Conservation (phyloP, 2,329 filamentous ascomycete species). For the Tolypocladium pustulatum region DNA sequence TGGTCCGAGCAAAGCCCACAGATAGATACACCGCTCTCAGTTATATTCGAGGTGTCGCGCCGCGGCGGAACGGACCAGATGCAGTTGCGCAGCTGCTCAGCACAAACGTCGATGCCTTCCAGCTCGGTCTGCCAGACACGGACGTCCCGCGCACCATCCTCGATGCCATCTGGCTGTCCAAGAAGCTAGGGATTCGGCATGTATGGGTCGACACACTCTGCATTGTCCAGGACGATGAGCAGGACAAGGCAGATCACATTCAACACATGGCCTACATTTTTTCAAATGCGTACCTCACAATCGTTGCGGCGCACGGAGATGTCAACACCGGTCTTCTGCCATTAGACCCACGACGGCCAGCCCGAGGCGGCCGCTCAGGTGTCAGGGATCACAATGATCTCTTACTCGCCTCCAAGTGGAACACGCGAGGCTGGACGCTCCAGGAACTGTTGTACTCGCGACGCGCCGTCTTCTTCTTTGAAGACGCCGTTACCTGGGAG, state of each 20-base stretch:
- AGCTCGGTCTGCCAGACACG: slow-evolving; percentile 23
- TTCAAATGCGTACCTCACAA: slow-evolving; percentile 31
- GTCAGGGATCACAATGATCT: slow-evolving; percentile 25
- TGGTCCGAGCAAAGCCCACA: slow-evolving; percentile 25
- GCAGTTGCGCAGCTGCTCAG: slow-evolving; percentile 20
- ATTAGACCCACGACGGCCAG: slow-evolving; percentile 22
- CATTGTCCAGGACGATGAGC: slow-evolving; percentile 32
- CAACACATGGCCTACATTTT: slow-evolving; percentile 35
- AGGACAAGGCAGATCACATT: slow-evolving; percentile 27
- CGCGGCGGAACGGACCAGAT: slow-evolving; percentile 15
- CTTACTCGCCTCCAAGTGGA: slow-evolving; percentile 27
- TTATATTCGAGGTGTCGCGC: slow-evolving; percentile 29
- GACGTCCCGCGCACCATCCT: slow-evolving; percentile 29
- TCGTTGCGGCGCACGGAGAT: slow-evolving; percentile 31
- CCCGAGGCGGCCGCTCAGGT: slow-evolving; percentile 13
- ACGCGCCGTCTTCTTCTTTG: slow-evolving; percentile 31
- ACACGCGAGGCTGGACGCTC: slow-evolving; percentile 30
- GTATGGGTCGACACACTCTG: slow-evolving; percentile 37
- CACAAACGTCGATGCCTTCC: slow-evolving; percentile 24
- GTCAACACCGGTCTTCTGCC: slow-evolving; percentile 25
- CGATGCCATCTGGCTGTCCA: slow-evolving; percentile 33
- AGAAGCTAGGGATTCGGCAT: slow-evolving; percentile 30
- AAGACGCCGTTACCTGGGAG: slow-evolving; percentile 32
- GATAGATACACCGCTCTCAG: slow-evolving; percentile 34
- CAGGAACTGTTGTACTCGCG: slow-evolving; percentile 32